Evolutionary conservation across 2,329 filamentous ascomycete genomes (phyloP), one percentile per base, ranked within the genome.

Genomic region (Penicillium nordicum): DNA sequence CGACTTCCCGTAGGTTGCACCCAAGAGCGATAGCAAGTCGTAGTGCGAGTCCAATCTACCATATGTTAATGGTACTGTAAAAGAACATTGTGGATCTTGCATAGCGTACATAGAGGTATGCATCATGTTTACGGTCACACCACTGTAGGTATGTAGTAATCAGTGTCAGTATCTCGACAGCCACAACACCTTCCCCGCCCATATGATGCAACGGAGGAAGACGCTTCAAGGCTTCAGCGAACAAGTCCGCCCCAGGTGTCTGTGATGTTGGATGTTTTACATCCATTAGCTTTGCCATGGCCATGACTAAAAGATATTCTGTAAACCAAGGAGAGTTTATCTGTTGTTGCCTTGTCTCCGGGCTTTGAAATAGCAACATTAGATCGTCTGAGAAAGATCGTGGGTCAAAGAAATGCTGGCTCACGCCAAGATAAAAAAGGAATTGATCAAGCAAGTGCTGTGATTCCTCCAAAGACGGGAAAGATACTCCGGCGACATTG

Each of bases 271-370:
- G 63, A 34, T 58, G n/a, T 40, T 61, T 53, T 5, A 62, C 60
- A 43, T 66, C 63, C 53, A 66, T 66, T 3, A 66, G 57, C 29
- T 63, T 65, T 18, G 60, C 63, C 62, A 66, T 66, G 10, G 63
- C 63, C 63, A 66, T 66, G 18, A 66, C 63, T 8, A 66, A 54
- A 8, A 66, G 56, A 47, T 66, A 66, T 49, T 66, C 59, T 3
- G 61, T 59, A 27, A 59, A 66, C 63, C 63, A 65, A 8, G 47
- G 51, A 1, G 57, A 57, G n/a, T 16, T 29, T 43, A 56, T 59
- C 21, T 63, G 59, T 5, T 48, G 21, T 27, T 63, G 46, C 14
- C 47, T 55, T 2, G 46, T 55, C 16, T 58, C 47, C 5, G 40
- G 34, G 25, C n/a, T 45, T 12, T 64, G 62, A 44, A 61, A 64